Evolutionary conservation across 176 grass and related monocot genomes (phyloP), one percentile per base, ranked within the genome.

Genomic region (Alopecurus myosuroides): DNA sequence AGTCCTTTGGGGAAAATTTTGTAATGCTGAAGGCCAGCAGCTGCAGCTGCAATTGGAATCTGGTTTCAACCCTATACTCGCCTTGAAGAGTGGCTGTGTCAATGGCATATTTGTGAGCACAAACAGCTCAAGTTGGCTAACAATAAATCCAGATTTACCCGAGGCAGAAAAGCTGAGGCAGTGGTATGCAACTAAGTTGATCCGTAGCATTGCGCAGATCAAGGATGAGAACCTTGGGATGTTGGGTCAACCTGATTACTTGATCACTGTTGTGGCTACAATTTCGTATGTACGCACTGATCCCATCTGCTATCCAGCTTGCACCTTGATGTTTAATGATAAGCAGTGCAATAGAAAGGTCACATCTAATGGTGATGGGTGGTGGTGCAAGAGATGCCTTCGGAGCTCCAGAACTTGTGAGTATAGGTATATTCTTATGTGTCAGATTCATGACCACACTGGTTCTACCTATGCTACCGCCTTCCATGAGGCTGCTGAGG

Each of bases 391-490:
- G 19, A 86, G 44, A 49, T 98, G 95, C 1, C 78, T 91, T 20
- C 39, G 83, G 67, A 81, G 44, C 62, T 85, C 82, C 56, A 26
- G 28, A 50, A 72, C 86, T 3, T 93, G 91, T 51, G 91, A 93
- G 49, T 95, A 95, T 53, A 92, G 93, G 45, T 98, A 98, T 67
- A 26, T 95, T 58, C 65, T 95, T 14, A 36, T 9, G 2, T 90
- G 90, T 20, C 91, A 98, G 44, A 92, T 98, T 37, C 85, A 86
- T 51, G 95, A 98, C 65, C 95, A 98, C 58, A 93, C 91, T 67
- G 95, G 95, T 33, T 49, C 61, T 10, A 71, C 86, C 28, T 87
- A 74, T 65, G 91, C 78, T 37, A 90, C 80, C 29, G 93, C 91
- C 55, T 88, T 95, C 19, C 34, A 68, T 11, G 19, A 68, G 18